phyloP scores from a whole-genome alignment of 1,139 yeast species.

The Taphrina wiesneri region DNA sequence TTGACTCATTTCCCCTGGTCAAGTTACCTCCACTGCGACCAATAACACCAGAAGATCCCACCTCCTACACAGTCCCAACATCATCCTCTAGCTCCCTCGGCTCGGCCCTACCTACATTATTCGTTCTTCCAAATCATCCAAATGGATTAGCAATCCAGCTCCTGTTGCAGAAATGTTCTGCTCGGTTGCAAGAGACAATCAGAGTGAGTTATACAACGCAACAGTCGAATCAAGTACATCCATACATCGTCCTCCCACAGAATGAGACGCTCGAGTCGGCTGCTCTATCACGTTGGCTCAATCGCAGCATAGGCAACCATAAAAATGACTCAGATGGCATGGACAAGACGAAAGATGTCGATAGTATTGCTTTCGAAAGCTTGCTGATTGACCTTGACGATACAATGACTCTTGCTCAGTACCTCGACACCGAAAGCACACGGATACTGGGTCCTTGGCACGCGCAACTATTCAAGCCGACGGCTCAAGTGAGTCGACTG shows the following conservation, averaged over 20 bases:
- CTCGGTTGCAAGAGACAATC: neutral
- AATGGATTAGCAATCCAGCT: neutral
- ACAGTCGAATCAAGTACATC: neutral
- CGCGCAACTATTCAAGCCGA: neutral
- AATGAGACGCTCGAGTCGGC: neutral
- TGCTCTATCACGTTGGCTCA: neutral
- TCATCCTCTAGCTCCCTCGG: neutral
- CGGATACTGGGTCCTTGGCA: neutral
- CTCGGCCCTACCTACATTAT: neutral
- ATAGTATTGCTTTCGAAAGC: neutral
- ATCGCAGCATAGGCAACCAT: neutral
- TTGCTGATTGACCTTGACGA: neutral
- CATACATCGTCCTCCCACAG: neutral
- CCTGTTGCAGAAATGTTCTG: neutral
- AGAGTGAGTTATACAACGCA: neutral
- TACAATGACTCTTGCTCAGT: neutral
- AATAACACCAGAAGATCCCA: neutral
- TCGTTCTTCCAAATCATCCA: neutral
- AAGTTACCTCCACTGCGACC: conserved; percentile 10
- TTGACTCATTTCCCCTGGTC: conserved; percentile 19
- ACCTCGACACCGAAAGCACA: neutral
- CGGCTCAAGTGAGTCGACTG: neutral
- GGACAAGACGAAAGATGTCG: too few species aligned
- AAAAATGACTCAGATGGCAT: neutral
- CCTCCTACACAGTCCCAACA: neutral